Evolutionary conservation across 495 filamentous ascomycete genomes (phyloP).

Genomic region (Xylaria sp.): DNA sequence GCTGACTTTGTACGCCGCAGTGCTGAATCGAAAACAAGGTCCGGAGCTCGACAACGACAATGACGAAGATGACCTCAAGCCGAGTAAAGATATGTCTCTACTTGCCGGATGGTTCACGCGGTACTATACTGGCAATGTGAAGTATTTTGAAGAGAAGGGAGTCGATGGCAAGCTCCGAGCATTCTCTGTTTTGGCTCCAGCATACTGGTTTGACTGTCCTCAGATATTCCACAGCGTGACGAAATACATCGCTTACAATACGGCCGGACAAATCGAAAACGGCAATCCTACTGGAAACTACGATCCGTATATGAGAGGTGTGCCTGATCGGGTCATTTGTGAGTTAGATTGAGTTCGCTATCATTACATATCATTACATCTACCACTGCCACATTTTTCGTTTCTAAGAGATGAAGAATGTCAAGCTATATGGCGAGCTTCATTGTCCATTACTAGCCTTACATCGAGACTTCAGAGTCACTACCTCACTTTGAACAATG

Average conservation of each 20-base stretch:
- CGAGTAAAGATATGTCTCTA: background rate
- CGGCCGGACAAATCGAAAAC: background rate
- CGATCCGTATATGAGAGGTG: background rate
- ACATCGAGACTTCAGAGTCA: no score
- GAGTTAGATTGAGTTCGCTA: background rate
- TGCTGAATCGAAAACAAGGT: background rate
- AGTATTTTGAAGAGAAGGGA: background rate
- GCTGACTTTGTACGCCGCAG: background rate
- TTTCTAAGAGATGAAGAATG: background rate
- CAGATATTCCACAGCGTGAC: background rate
- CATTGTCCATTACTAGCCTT: background rate
- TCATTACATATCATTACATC: no score
- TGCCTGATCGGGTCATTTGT: background rate
- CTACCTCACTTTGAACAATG: background rate
- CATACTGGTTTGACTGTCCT: background rate
- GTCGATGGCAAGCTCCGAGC: background rate
- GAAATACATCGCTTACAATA: background rate
- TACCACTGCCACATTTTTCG: background rate
- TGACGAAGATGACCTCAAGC: background rate
- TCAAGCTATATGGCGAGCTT: background rate
- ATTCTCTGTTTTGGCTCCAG: background rate
- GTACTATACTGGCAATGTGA: background rate
- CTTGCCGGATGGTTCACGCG: background rate
- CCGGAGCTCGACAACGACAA: background rate
- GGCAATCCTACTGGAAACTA: background rate